Conservation (phyloP, 208 protist genomes). For the Leishmania tarentolae region DNA sequence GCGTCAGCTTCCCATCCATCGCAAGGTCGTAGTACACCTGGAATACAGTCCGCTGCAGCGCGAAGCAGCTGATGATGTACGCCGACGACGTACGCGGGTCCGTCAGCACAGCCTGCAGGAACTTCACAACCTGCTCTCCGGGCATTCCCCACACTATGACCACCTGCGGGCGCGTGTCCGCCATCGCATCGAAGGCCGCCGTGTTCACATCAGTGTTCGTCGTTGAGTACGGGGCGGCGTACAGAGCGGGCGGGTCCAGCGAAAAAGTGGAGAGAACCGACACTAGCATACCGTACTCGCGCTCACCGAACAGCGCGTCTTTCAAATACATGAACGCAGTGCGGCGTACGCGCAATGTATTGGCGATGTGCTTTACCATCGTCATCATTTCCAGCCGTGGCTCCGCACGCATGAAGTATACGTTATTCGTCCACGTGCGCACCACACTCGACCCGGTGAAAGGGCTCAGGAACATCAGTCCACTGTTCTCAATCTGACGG, state of each 20-base stretch:
- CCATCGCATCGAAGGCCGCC: conserved; percentile 43
- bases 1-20: not conserved
- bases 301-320: conserved; percentile 34
- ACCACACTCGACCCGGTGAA: conserved; percentile 19
- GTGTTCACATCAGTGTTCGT: conserved; percentile 17
- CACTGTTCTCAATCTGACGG: not conserved
- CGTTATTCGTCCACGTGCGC: conserved; percentile 25
- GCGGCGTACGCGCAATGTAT: conserved; percentile 23
- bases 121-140: conserved; percentile 23
- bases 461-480: conserved; percentile 33
- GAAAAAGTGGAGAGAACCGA: conserved; percentile 7
- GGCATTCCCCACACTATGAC: conserved; percentile 43
- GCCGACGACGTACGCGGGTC: conserved; percentile 38
- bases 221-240: conserved; percentile 15
- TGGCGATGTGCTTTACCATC: conserved; percentile 37
- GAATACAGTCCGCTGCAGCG: conserved; percentile 30
- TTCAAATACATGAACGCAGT: conserved; percentile 66
- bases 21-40: conserved; percentile 22
- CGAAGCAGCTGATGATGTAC: conserved; percentile 32
- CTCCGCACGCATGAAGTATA: conserved; percentile 41
- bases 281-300: conserved; percentile 23
- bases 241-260: conserved; percentile 22
- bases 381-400: conserved; percentile 35
- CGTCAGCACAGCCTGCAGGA: conserved; percentile 31
- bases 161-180: conserved; percentile 45